phyloP scores from a whole-genome alignment of 1,139 yeast genomes.

The Candida gigantensis region DNA sequence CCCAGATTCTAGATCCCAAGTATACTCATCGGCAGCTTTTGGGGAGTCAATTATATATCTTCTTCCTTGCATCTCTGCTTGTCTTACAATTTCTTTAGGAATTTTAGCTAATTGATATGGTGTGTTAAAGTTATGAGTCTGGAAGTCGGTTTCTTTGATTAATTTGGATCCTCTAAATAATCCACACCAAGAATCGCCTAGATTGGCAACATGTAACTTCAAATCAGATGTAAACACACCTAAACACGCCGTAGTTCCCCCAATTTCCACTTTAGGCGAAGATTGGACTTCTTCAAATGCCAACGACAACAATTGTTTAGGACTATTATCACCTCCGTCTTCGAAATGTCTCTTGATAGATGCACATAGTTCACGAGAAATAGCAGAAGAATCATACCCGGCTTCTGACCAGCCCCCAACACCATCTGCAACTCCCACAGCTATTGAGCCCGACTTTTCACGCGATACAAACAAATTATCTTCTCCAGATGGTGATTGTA shows the following conservation, averaged over 20 bases:
- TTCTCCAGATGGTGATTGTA: slow-evolving; percentile 74
- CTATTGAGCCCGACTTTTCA: slow-evolving; percentile 48
- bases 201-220: slow-evolving; percentile 64
- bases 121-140: slow-evolving; percentile 86
- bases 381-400: slow-evolving; percentile 86
- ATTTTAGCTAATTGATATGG: slow-evolving; percentile 89
- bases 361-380: slow-evolving; percentile 66
- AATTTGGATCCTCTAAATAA: slow-evolving; percentile 69
- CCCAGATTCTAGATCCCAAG: slow-evolving; percentile 56
- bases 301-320: slow-evolving; percentile 51
- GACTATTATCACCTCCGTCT: slow-evolving; percentile 20
- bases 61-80: slow-evolving; percentile 58
- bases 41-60: slow-evolving; percentile 62
- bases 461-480: slow-evolving; percentile 73
- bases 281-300: slow-evolving; percentile 57
- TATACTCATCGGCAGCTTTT: slow-evolving; percentile 50
- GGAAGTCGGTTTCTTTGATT: slow-evolving; percentile 69
- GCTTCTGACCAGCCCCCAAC: slow-evolving; percentile 97
- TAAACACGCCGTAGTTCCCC: slow-evolving; percentile 94
- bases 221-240: slow-evolving; percentile 65
- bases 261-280: slow-evolving; percentile 72
- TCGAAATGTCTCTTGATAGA: slow-evolving; percentile 36
- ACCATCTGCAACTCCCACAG: slow-evolving; percentile 94
- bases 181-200: slow-evolving; percentile 96
- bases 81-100: slow-evolving; percentile 59